Evolutionary conservation across 306 rosid species (phyloP), one percentile per base, ranked within the genome.

Genomic region (Vigna trinervia): DNA sequence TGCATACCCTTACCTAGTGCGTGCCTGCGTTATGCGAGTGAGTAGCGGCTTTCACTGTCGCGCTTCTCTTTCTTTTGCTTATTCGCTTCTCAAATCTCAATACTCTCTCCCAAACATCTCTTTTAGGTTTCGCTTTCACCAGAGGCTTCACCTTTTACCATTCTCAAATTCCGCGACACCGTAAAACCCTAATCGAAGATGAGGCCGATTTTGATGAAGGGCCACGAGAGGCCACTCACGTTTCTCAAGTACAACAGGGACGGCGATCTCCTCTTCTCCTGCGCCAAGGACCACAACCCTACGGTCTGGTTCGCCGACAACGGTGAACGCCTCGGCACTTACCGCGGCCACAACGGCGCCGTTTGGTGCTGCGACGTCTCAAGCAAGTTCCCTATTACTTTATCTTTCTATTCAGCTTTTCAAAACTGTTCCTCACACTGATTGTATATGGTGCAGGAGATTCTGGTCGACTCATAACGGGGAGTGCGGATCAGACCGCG

Each of bases 171-270:
- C 23, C 23, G 26, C 58, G 10, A 26, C 12, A 2, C 61, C 14
- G 2, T 8, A 7, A 15, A 57, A 57, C 64, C 64, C 64, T 58
- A 58, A 26, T 2, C 15, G 14, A 45, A 67, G 60, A 94, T 94
- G 98, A 90, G 98, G 82, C 98, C 98, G 12, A 94, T 94, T 69
- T 60, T 94, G 88, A 94, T 94, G 98, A 94, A 94, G 78, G 98
- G 98, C 65, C 98, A 94, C 58, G 97, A 94, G 79, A 87, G 97
- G 96, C 98, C 98, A 28, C 68, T 94, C 65, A 94, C 98, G 0
- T 92, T 92, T 75, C 87, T 94, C 47, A 94, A 90, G 58, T 92
- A 90, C 85, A 94, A 94, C 85, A 77, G 93, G 17, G 98, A 94
- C 48, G 97, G 97, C 0, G 98, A 92, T 69, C 96, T 94, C 12